Evolutionary conservation across 116 monocot species (phyloP).

Genomic region (Posidonia oceanica): DNA sequence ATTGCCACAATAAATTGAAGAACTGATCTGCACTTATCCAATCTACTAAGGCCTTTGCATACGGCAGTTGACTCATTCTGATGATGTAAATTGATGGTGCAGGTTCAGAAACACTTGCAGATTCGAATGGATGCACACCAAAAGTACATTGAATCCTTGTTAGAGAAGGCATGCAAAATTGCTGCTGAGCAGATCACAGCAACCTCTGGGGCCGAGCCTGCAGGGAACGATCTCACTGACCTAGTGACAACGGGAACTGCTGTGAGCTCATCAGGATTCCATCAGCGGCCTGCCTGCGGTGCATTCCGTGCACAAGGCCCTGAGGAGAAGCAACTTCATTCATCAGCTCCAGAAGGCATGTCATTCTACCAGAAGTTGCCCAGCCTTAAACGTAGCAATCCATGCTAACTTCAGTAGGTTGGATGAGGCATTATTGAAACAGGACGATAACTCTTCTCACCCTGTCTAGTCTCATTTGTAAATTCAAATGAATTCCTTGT

Average conservation of each 20-base stretch:
- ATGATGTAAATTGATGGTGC: background rate
- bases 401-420: background rate
- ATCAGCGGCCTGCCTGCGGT: conserved; percentile 2
- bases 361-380: conserved; percentile 10
- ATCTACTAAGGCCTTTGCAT: too few relatives aligned
- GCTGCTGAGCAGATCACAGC: conserved; percentile 46
- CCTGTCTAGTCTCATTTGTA: background rate
- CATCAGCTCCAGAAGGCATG: conserved; percentile 5
- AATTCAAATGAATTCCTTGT: conserved; percentile 1
- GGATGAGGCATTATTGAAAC: too few relatives aligned
- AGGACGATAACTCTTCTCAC: background rate
- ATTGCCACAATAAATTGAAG: too few relatives aligned
- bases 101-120: conserved; percentile 75
- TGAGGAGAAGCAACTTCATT: conserved; percentile 2
- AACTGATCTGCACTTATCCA: too few relatives aligned
- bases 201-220: conserved; percentile 12
- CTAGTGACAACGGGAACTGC: conserved; percentile 22
- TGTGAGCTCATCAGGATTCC: conserved; percentile 20
- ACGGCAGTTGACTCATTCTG: too few relatives aligned
- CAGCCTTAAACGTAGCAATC: conserved; percentile 4
- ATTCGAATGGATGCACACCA: conserved; percentile 24
- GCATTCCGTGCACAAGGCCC: background rate
- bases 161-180: conserved; percentile 53
- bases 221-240: conserved; percentile 23
- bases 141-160: conserved; percentile 24